Evolutionary conservation across 768 basidiomycete genomes (phyloP), one percentile per base, ranked within the genome.

Genomic region (Collybia sordida): DNA sequence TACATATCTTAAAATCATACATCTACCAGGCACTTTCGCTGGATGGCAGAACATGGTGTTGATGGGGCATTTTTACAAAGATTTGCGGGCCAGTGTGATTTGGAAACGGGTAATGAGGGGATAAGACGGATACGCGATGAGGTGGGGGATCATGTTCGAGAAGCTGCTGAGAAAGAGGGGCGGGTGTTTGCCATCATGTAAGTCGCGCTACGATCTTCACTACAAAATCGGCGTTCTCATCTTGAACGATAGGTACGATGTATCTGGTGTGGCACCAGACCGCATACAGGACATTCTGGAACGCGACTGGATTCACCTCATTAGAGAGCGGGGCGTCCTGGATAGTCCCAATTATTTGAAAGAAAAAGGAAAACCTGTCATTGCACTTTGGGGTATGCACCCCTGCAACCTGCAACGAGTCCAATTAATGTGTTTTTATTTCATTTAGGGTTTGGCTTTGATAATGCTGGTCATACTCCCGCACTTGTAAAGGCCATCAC

Each of bases 151-250:
- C 72, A 77, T 9, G 90, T 93, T 15, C 71, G 77, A 53, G 85
- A 85, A 56, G 88, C 88, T 15, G 88, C 90, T 1, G 91, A 93
- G 71, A 75, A 76, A 42, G 86, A 92, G 58, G 89, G 87, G 1
- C 72, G 91, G 41, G 89, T 90, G 4, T 93, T 83, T 65, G 86
- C 90, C 9, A 86, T 92, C 54, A 93, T 93, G 91, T 90, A 52
- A 59, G 88, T 63, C 19, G 24, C 22, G 50, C 18, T 46, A 27
- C 46, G 17, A 21, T 39, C 39, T 24, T 41, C n/a, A n/a, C n/a
- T n/a, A n/a, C n/a, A n/a, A n/a, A 9, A 36, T 39, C 56, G 19
- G 37, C 18, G 39, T 44, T 54, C 44, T 37, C 47, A 14, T n/a
- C 15, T 35, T 8, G 34, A 18, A 35, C 39, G 22, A 8, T 50